A percentile compares a stretch with the other conserved stretches of the same genome.
phyloP scores from a whole-genome alignment of 1,284 basidiomycete species.

The Malassezia yamatoensis region DNA sequence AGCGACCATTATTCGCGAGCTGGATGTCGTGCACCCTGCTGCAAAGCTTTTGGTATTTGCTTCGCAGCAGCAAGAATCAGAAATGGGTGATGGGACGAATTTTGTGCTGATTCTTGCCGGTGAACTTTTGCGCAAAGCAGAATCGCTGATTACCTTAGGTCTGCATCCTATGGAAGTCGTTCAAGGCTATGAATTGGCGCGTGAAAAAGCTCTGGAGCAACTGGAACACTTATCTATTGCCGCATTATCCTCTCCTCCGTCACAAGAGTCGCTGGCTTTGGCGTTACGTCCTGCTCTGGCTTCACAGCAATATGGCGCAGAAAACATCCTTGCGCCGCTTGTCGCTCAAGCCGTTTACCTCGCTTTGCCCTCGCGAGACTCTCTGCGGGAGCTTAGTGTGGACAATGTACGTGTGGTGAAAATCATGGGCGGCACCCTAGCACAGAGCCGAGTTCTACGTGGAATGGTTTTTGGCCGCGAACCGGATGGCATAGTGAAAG shows the following conservation, averaged over 20 bases:
- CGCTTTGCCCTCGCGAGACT: conserved; percentile 22
- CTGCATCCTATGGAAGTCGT: conserved; percentile 82
- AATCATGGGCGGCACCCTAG: conserved; percentile 84
- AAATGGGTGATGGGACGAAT: conserved; percentile 97
- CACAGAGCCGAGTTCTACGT: conserved; percentile 74
- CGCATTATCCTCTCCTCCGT: conserved; percentile 65
- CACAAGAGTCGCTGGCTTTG: conserved; percentile 62
- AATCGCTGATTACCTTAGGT: conserved; percentile 86
- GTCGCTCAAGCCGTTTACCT: conserved; percentile 75
- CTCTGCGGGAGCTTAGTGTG: conserved; percentile 52
- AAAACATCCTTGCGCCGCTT: conserved; percentile 69
- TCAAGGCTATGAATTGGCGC: conserved; percentile 90
- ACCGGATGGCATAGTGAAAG: conserved; percentile 74
- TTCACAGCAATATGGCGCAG: conserved; percentile 91
- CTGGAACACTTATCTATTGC: conserved; percentile 57
- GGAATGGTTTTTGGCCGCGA: conserved; percentile 98
- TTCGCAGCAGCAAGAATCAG: conserved; percentile 86
- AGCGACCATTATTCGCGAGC: conserved; percentile 93
- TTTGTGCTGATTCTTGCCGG: conserved; percentile 89
- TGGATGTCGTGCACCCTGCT: conserved; percentile 96
- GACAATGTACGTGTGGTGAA: conserved; percentile 98
- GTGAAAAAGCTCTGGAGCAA: conserved; percentile 71
- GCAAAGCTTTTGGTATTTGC: conserved; percentile 97
- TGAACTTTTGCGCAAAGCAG: conserved; percentile 87
- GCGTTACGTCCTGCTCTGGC: conserved; percentile 86